Percentiles rank a stretch among this genome's conserved stretches.
Evolutionary conservation across 1,284 basidiomycete species (phyloP).

Genomic region (Entoloma clypeatum): DNA sequence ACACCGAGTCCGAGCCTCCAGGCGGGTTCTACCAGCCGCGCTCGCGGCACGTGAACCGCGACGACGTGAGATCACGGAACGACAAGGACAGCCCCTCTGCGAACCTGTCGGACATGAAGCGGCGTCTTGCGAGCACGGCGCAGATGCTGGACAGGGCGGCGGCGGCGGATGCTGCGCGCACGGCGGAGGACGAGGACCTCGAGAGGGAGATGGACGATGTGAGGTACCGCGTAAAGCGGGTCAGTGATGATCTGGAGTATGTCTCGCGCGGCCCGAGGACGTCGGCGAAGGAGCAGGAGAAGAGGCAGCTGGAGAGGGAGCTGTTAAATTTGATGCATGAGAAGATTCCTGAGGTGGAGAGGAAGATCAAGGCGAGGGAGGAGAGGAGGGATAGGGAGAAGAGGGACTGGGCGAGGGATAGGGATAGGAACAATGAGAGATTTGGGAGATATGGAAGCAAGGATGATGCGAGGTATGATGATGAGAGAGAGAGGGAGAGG

Average conservation of each 20-base stretch:
- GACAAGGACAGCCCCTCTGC: slow-evolving; percentile 68
- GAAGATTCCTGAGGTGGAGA: slow-evolving; percentile 87
- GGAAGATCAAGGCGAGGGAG: slow-evolving; percentile 79
- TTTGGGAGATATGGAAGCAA: slow-evolving; percentile 58
- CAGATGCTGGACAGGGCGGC: slow-evolving; percentile 76
- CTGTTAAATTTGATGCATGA: slow-evolving; percentile 88
- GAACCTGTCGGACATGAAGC: slow-evolving; percentile 86
- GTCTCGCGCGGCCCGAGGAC: slow-evolving; percentile 77
- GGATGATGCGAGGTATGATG: slow-evolving; percentile 28
- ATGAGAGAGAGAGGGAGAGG: slow-evolving; percentile 34
- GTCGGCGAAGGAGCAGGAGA: slow-evolving; percentile 79
- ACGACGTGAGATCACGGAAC: slow-evolving; percentile 71
- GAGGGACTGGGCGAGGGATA: slow-evolving; percentile 73
- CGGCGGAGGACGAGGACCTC: slow-evolving; percentile 82
- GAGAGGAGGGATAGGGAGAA: slow-evolving; percentile 74
- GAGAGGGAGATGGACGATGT: slow-evolving; percentile 90
- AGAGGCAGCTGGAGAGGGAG: slow-evolving; percentile 86
- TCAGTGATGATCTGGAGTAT: slow-evolving; percentile 94
- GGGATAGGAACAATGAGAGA: slow-evolving; percentile 84
- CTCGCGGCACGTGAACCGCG: slow-evolving; percentile 85
- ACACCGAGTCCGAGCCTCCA: slow-evolving; percentile 61
- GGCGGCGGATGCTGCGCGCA: slow-evolving; percentile 56
- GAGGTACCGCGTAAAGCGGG: slow-evolving; percentile 79
- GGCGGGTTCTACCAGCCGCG: slow-evolving; percentile 81
- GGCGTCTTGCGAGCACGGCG: slow-evolving; percentile 80